These are phyloP conservation scores for Gelatoporia subvermispora DNA, from an alignment of 768 basidiomycete species.

Conservation along the genomic window DNA sequence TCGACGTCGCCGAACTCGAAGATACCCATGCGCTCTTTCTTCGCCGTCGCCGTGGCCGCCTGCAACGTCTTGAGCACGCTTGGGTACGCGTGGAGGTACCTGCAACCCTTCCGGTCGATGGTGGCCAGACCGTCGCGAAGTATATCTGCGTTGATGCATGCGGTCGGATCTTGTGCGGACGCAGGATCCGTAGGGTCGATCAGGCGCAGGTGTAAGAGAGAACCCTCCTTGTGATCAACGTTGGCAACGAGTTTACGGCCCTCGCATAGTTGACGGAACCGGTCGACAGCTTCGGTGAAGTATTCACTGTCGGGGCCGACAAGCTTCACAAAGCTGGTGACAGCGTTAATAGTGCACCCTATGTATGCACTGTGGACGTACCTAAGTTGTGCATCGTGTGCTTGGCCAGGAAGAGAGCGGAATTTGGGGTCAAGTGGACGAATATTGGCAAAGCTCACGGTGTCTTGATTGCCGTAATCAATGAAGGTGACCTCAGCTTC, in stretches of 20 bases:
- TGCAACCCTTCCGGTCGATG: conserved; percentile 74
- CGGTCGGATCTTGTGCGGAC: conserved; percentile 59
- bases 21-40: conserved; percentile 73
- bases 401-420: conserved; percentile 86
- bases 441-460: conserved; percentile 73
- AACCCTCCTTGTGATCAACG: conserved; percentile 79
- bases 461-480: conserved; percentile 94
- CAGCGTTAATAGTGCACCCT: background rate
- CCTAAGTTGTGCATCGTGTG: conserved; percentile 91
- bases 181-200: conserved; percentile 82
- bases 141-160: conserved; percentile 86
- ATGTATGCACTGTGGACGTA: conserved; percentile 22
- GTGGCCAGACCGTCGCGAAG: conserved; percentile 83
- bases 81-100: conserved; percentile 67
- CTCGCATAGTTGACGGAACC: conserved; percentile 82
- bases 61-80: conserved; percentile 62
- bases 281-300: conserved; percentile 74
- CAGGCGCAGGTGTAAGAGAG: conserved; percentile 79
- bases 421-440: conserved; percentile 89
- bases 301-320: conserved; percentile 83
- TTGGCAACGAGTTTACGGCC: conserved; percentile 98
- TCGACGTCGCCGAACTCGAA: conserved; percentile 91
- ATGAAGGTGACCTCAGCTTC: conserved; percentile 96
- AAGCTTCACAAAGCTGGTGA: conserved; percentile 77
- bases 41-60: conserved; percentile 57